These are phyloP conservation scores for Saccharum hybrid DNA, from an alignment of 202 grass and related monocot species.

Conservation along the genomic window DNA sequence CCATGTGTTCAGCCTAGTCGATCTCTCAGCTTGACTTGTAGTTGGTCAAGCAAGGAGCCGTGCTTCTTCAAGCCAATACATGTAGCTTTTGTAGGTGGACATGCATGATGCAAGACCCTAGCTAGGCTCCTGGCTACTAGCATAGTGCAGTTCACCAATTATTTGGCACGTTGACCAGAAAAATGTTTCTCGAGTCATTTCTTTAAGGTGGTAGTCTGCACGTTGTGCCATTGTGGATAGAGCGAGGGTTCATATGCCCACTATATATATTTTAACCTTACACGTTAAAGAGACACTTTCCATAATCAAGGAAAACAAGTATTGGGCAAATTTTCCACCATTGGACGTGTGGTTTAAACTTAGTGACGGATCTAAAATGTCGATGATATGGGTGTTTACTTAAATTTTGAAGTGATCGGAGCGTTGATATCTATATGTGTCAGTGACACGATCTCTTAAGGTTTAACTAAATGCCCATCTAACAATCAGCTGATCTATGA, in stretches of 20 bases:
- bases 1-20: not conserved
- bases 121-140: not conserved
- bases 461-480: too few species aligned
- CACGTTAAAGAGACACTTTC: not conserved
- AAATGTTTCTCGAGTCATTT: not conserved
- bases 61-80: slow-evolving; percentile 30
- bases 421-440: not conserved
- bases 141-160: not conserved
- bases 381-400: too few species aligned
- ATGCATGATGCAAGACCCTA: not conserved
- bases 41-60: slow-evolving; percentile 40
- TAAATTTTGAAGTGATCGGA: not conserved
- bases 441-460: too few species aligned
- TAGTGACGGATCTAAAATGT: not conserved
- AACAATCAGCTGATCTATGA: too few species aligned
- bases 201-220: not conserved
- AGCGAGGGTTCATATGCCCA: not conserved
- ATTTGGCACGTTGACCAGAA: not conserved
- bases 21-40: slow-evolving; percentile 41
- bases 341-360: not conserved
- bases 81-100: slow-evolving; percentile 6
- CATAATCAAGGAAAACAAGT: not conserved
- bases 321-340: not conserved
- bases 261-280: too few species aligned
- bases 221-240: not conserved